Percentiles rank a stretch among this genome's conserved stretches.
These are phyloP conservation scores for Calonectria ilicicola DNA, from an alignment of 2,329 filamentous ascomycete genomes.

Conservation along the genomic window DNA sequence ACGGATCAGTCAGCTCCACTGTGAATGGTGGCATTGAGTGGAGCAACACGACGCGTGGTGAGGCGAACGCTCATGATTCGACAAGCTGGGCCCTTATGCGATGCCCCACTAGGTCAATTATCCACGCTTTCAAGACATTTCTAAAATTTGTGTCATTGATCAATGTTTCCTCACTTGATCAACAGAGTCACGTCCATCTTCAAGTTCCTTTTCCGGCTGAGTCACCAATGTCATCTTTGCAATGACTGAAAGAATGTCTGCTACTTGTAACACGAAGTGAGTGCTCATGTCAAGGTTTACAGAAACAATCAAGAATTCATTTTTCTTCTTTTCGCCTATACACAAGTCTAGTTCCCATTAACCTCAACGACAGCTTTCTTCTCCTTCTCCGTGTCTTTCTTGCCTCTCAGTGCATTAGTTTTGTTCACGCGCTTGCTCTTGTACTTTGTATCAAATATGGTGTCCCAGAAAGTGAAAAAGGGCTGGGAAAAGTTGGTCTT, in stretches of 20 bases:
- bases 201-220: no score
- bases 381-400: constrained; percentile 17
- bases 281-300: no score
- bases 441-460: constrained; percentile 85
- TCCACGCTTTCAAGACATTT: background rate
- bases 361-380: no score
- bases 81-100: background rate
- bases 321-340: no score
- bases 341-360: no score
- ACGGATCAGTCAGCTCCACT: constrained; percentile 1
- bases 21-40: background rate
- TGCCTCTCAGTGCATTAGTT: constrained; percentile 50
- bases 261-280: no score
- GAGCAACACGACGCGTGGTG: background rate
- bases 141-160: background rate
- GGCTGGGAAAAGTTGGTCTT: constrained; percentile 94
- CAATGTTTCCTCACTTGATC: no score
- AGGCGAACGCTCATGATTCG: background rate
- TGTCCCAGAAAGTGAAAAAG: constrained; percentile 97
- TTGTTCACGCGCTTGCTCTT: constrained; percentile 67
- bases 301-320: no score
- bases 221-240: no score
- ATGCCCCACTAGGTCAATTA: background rate
- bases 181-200: no score
- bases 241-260: no score